phyloP scores from a whole-genome alignment of 768 basidiomycete genomes.

The Melanogaster broomeanus region DNA sequence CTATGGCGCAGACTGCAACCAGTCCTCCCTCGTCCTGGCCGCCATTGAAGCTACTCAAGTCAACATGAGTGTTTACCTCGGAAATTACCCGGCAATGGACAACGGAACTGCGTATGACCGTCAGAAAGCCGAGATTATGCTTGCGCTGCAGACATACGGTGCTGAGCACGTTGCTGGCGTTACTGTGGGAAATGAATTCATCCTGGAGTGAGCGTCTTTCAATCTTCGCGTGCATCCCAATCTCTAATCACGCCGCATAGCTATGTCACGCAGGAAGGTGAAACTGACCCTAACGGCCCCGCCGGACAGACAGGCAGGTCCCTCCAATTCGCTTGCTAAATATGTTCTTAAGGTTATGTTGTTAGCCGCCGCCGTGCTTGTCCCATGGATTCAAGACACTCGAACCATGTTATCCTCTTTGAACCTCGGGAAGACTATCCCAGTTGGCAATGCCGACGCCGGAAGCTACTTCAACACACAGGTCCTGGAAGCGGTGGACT shows the following conservation, averaged over 20 bases:
- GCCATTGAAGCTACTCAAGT: constrained; percentile 91
- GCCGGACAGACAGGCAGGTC: constrained; percentile 47
- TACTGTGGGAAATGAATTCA: constrained; percentile 92
- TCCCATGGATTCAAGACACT: constrained; percentile 68
- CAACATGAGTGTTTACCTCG: constrained; percentile 77
- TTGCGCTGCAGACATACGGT: constrained; percentile 77
- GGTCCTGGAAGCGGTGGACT: constrained; percentile 65
- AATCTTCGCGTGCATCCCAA: not conserved
- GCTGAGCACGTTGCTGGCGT: constrained; percentile 73
- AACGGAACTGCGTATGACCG: constrained; percentile 67
- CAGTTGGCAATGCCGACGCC: constrained; percentile 83
- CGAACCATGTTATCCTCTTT: constrained; percentile 53
- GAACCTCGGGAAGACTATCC: constrained; percentile 59
- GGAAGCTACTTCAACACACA: constrained; percentile 80
- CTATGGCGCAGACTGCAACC: constrained; percentile 89
- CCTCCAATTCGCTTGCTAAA: not conserved
- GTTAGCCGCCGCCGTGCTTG: constrained; percentile 60
- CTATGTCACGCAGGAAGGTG: constrained; percentile 55
- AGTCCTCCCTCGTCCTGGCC: constrained; percentile 78
- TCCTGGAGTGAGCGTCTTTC: constrained; percentile 59
- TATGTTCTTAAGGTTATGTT: not conserved
- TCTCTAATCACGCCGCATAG: constrained; percentile 36
- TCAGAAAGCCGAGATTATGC: constrained; percentile 67
- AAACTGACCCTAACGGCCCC: constrained; percentile 54
- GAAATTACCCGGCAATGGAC: constrained; percentile 66